Percentiles rank a stretch among this genome's conserved stretches.
phyloP scores from a whole-genome alignment of 306 rosid species.

The Vigna radiata region DNA sequence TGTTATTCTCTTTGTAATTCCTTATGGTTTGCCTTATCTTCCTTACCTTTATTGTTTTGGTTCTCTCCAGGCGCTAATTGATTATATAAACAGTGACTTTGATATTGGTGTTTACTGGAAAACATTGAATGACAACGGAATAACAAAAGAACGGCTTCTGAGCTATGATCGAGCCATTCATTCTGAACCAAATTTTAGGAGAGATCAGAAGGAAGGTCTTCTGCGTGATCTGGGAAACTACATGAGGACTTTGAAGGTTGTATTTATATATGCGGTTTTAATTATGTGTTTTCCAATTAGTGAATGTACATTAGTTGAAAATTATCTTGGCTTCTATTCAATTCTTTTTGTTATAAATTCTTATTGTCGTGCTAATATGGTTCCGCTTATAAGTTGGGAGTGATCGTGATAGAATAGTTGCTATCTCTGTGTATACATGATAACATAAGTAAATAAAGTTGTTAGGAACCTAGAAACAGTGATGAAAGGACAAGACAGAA shows the following conservation, averaged over 20 bases:
- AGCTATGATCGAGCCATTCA: constrained; percentile 96
- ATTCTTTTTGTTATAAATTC: constrained; percentile 23
- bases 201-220: constrained; percentile 87
- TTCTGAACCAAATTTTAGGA: constrained; percentile 81
- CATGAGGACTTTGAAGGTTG: constrained; percentile 96
- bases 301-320: constrained; percentile 30
- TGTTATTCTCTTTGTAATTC: constrained; percentile 41
- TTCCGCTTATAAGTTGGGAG: constrained; percentile 17
- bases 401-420: constrained; percentile 22
- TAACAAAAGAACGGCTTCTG: constrained; percentile 94
- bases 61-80: constrained; percentile 81
- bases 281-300: constrained; percentile 30
- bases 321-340: constrained; percentile 34
- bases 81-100: constrained; percentile 78
- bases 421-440: neutral
- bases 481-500: no score
- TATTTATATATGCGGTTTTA: constrained; percentile 43
- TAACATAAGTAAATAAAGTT: constrained; percentile 22
- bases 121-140: constrained; percentile 89
- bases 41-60: constrained; percentile 35
- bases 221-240: constrained; percentile 85
- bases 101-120: constrained; percentile 87
- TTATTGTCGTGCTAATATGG: constrained; percentile 36
- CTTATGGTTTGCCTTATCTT: constrained; percentile 32
- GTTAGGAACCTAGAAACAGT: no score